These are phyloP conservation scores for Kodamaea neixiangensis DNA, from an alignment of 805 yeast genomes.

Conservation along the genomic window DNA sequence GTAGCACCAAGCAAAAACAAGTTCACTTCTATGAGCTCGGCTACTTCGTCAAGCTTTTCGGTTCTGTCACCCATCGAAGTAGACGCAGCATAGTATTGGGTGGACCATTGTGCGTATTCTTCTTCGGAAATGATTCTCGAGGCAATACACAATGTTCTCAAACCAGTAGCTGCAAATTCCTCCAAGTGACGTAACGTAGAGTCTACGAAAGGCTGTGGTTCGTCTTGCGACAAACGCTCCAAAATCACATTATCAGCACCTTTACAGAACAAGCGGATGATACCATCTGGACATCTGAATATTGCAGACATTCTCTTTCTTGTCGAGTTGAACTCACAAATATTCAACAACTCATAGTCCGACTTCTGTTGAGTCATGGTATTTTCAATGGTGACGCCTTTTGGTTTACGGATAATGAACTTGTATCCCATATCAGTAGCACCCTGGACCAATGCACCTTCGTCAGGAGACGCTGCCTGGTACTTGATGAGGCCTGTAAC, in stretches of 20 bases:
- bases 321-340: conserved; percentile 96
- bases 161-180: conserved; percentile 95
- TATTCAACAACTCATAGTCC: conserved; percentile 75
- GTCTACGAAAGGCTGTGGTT: conserved; percentile 72
- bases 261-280: conserved; percentile 83
- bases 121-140: conserved; percentile 74
- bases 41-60: conserved; percentile 79
- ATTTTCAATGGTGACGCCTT: conserved; percentile 65
- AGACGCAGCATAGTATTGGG: conserved; percentile 72
- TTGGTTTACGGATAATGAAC: conserved; percentile 84
- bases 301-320: conserved; percentile 97
- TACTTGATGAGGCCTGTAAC: conserved; percentile 69
- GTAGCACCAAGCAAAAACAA: conserved; percentile 90
- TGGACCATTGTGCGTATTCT: conserved; percentile 75
- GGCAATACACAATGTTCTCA: conserved; percentile 93
- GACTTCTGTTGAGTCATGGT: conserved; percentile 51
- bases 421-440: conserved; percentile 87
- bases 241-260: conserved; percentile 98
- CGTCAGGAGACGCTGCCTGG: conserved; percentile 99
- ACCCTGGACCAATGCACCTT: conserved; percentile 97
- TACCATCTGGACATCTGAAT: conserved; percentile 91
- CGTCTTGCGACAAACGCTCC: conserved; percentile 69
- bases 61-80: conserved; percentile 76
- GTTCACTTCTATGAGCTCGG: conserved; percentile 82
- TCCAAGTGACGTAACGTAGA: conserved; percentile 86